Base-by-base conservation (phyloP, 2,329 filamentous ascomycete species). In the Verticillium nubilum region DNA sequence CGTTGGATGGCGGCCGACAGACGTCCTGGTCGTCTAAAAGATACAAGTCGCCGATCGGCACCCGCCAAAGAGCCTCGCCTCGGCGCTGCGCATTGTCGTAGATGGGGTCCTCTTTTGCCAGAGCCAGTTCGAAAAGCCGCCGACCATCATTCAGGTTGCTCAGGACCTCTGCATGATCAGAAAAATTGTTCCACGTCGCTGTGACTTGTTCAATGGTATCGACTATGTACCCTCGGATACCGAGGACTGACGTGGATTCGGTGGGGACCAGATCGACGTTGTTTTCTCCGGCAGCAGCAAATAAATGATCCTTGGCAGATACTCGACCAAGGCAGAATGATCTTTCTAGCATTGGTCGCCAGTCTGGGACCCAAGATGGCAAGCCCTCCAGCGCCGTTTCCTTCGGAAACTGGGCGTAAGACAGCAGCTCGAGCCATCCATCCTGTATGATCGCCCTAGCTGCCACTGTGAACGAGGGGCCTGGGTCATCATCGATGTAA, bases 281-380 rank as follows among this genome's bases (percentile, higher is more conserved):
- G 54, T 23, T 60, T 17, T 59, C 35, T 6, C 61, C 60, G n/a
- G 50, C 7, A 1, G 61, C 58, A 15, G 33, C 19, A 4, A 56
- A 23, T 7, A 52, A 37, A 10, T 57, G 59, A n/a, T 37, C 28
- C 12, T 58, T 57, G n/a, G n/a, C n/a, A n/a, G n/a, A n/a, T 3
- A 31, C 54, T 31, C 54, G 35, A 19, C 61, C 60, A 19, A 50
- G 57, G 5, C 55, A 35, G 53, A 58, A 62, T 2, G 59, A 61
- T 4, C 7, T 50, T 10, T 23, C 15, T 29, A 61, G 35, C 6
- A 35, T 57, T 29, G 60, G 25, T 17, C 70, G 67, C 74, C 73
- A 75, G 65, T 76, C 73, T 1, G 73, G 73, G 27, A 73, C 73
- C 73, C 73, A 76, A 0, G 72, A 71, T 1, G 73, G 73, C 4